Conservation (phyloP, 1,139 yeast genomes). For the Nakaseomyces delphensis region DNA sequence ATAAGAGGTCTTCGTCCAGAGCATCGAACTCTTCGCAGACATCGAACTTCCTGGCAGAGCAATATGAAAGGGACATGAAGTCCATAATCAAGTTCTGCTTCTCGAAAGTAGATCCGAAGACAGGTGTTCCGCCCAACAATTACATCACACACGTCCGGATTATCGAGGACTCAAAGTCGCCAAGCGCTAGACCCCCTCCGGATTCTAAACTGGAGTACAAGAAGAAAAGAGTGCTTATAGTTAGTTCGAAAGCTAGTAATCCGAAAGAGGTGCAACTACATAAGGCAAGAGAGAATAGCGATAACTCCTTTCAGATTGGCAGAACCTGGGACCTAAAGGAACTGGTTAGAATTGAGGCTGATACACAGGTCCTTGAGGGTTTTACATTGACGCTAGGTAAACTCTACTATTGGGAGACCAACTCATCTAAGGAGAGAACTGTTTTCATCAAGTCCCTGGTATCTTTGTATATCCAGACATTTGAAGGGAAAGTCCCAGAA, state of each 20-base stretch:
- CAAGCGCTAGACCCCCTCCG: constrained; percentile 40
- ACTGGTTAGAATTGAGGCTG: constrained; percentile 48
- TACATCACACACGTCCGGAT: constrained; percentile 56
- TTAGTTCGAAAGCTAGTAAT: constrained; percentile 39
- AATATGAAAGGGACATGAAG: constrained; percentile 43
- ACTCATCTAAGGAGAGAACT: constrained; percentile 56
- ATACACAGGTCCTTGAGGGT: constrained; percentile 44
- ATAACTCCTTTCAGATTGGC: constrained; percentile 78
- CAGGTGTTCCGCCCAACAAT: constrained; percentile 37
- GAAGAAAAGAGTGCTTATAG: constrained; percentile 39
- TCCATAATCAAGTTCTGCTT: constrained; percentile 40
- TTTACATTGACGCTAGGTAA: constrained; percentile 60
- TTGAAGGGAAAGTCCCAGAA: constrained; percentile 59
- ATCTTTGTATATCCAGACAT: constrained; percentile 57
- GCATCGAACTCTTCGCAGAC: constrained; percentile 27
- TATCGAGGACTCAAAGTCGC: constrained; percentile 43
- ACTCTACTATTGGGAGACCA: constrained; percentile 78
- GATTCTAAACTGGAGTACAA: constrained; percentile 35
- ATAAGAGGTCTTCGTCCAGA: constrained; percentile 16
- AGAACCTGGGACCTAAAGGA: constrained; percentile 88
- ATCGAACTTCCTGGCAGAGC: constrained; percentile 39
- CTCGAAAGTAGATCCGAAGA: constrained; percentile 33
- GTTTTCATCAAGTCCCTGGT: constrained; percentile 58
- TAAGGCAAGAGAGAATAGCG: constrained; percentile 74
- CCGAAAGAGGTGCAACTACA: constrained; percentile 67